These are phyloP conservation scores for Monilinia aucupariae DNA, from an alignment of 2,329 filamentous ascomycete genomes.

Conservation along the genomic window DNA sequence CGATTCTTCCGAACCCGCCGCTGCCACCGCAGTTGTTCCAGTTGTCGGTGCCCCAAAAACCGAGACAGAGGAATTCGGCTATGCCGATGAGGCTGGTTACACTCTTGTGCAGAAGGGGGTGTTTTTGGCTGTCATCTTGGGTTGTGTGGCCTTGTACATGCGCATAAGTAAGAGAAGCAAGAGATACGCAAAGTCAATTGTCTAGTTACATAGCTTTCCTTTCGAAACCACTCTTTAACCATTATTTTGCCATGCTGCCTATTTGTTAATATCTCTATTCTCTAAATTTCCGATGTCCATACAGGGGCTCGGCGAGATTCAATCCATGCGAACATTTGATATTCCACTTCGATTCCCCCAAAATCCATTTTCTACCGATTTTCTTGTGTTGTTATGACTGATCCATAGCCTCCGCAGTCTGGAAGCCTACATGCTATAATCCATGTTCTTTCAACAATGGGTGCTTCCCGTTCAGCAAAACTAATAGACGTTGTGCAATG, in stretches of 20 bases:
- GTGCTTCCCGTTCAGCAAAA: not conserved
- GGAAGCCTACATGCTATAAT: not conserved
- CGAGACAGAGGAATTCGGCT: slow-evolving; percentile 13
- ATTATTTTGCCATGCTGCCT: not conserved
- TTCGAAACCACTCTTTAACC: not conserved
- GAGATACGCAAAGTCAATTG: slow-evolving; percentile 31
- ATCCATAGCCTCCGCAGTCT: not conserved
- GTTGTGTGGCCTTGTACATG: slow-evolving; percentile 43
- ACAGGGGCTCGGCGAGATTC: too few species aligned
- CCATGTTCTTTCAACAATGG: not conserved
- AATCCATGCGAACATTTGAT: too few species aligned
- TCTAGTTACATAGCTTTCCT: slow-evolving; percentile 23
- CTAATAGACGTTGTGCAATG: too few species aligned
- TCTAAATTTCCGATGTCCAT: not conserved
- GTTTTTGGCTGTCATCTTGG: slow-evolving; percentile 46
- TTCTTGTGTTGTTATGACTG: not conserved
- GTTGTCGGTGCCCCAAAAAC: slow-evolving; percentile 16
- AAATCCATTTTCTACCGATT: not conserved
- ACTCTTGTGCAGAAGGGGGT: slow-evolving; percentile 46
- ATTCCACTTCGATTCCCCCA: not conserved
- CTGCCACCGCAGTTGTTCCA: slow-evolving; percentile 23
- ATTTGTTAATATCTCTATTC: not conserved
- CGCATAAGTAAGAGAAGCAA: slow-evolving; percentile 38
- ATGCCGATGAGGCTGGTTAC: slow-evolving; percentile 35
- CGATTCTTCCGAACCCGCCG: slow-evolving; percentile 15